Evolutionary conservation across 192 early-diverging fungal genomes (phyloP), one percentile per base, ranked within the genome.

Genomic region (Umbelopsis sp.): DNA sequence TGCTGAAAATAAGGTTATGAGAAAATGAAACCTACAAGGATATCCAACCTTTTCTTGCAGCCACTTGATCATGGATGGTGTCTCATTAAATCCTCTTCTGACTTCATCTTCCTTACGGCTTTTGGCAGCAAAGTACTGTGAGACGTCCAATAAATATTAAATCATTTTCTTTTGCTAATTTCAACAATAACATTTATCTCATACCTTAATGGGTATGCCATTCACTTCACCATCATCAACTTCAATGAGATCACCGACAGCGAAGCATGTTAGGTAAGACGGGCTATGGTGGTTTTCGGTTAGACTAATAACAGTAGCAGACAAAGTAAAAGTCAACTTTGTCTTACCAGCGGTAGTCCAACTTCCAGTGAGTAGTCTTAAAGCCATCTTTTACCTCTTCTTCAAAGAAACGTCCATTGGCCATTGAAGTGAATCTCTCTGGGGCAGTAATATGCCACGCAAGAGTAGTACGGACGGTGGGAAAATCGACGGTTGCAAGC

Each of bases 401-500:
- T 12, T 53, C 49, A 26, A 73, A 62, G 32, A 71, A 74, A 2
- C 62, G 51, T 41, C 85, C 85, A 72, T 87, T 87, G 6, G 85
- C 85, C 31, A 85, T 36, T 14, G 83, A 80, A 14, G 65, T 76
- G 38, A 77, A 76, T 31, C 74, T 41, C 25, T 68, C 71, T 4
- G 79, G 70, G 49, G 82, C 82, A 29, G 84, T 86, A 20, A 87
- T 72, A 62, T 29, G 45, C 72, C 81, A 87, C 20, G 72, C 73
- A 16, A 81, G 52, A 16, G 77, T 70, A 17, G 85, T 85, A 17
- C 85, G 62, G 9, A 85, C 83, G 5, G 76, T 59, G 2, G 85
- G 85, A 41, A 72, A 80, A 54, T 87, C 85, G 10, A 87, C 82
- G 47, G 71, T 77, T 1, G 85, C 76, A 2, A 87, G 72, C 85